Evolutionary conservation across 352 stramenopile genomes (phyloP), one percentile per base, ranked within the genome.

Genomic region (Globisporangium yorkense): DNA sequence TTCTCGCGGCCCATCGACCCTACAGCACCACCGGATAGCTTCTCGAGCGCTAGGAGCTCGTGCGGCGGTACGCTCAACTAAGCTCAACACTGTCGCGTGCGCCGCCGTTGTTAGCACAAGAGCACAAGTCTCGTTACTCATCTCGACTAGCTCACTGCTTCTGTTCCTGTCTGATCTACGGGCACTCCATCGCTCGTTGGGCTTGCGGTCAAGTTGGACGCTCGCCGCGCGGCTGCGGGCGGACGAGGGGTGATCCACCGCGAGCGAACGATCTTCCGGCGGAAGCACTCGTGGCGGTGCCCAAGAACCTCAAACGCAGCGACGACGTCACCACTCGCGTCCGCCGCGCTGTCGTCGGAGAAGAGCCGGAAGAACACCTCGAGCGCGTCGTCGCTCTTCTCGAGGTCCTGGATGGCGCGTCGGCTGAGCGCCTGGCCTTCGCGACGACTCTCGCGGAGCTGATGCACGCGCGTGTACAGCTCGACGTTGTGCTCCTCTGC

Each of bases 241-340:
- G 57, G 57, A 12, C 33, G 50, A 5, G 57, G 57, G 5, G 51
- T 20, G 6, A 60, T 71, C 74, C 72, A 87, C 35, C 76, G 56
- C 20, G 76, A 85, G 7, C 76, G 74, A 43, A 77, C 66, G 10
- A 48, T 66, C 41, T 60, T 71, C 24, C 74, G 62, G 2, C 67
- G 65, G 29, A 78, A 89, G 54, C 79, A 87, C 62, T 83, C 72
- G 31, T 89, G 76, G 20, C 57, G 72, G 59, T 87, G 79, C 5
- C 33, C 66, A 18, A 89, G 64, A 10, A 66, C 65, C 37, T 67
- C 56, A 20, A 83, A 87, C 0, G 24, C 24, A 33, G 16, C 3
- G 31, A 13, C 10, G 21, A 31, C 3, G 41, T 27, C 24, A 27
- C 15, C 13, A 18, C 21, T 51, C 13, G 13, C 10, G 9, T 29